Conservation (phyloP, 2,329 filamentous ascomycete species). For the Fusarium poae region DNA sequence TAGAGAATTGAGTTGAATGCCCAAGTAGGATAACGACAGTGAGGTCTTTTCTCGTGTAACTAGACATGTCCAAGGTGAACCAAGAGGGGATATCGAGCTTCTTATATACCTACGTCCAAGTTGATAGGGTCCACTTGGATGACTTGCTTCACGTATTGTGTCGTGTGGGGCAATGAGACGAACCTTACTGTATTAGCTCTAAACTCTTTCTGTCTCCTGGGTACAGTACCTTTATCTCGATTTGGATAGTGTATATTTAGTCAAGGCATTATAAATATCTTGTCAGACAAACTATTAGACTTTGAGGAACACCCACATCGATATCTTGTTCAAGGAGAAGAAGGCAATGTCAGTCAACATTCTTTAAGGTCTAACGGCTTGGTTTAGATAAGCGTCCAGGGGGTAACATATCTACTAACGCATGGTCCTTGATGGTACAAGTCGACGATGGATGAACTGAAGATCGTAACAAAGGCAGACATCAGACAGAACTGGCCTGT, state of each 20-base stretch:
- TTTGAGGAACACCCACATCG: too few relatives aligned
- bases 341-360: background rate
- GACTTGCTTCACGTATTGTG: conserved; percentile 8
- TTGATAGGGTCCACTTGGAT: conserved; percentile 1
- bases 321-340: background rate
- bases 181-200: conserved; percentile 12
- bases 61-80: background rate
- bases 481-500: background rate
- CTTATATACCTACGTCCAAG: conserved; percentile 23
- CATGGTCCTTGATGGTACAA: background rate
- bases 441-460: background rate
- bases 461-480: background rate
- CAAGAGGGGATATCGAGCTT: conserved; percentile 14
- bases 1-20: background rate
- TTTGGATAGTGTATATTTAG: background rate
- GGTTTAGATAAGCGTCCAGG: background rate
- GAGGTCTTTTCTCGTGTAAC: background rate
- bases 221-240: background rate
- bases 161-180: conserved; percentile 12
- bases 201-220: background rate
- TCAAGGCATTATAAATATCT: too few relatives aligned
- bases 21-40: conserved; percentile 2
- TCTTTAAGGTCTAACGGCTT: too few relatives aligned
- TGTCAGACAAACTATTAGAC: too few relatives aligned
- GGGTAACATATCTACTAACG: background rate